phyloP scores from a whole-genome alignment of 2,329 filamentous ascomycete genomes.

The Sclerotinia glacialis region DNA sequence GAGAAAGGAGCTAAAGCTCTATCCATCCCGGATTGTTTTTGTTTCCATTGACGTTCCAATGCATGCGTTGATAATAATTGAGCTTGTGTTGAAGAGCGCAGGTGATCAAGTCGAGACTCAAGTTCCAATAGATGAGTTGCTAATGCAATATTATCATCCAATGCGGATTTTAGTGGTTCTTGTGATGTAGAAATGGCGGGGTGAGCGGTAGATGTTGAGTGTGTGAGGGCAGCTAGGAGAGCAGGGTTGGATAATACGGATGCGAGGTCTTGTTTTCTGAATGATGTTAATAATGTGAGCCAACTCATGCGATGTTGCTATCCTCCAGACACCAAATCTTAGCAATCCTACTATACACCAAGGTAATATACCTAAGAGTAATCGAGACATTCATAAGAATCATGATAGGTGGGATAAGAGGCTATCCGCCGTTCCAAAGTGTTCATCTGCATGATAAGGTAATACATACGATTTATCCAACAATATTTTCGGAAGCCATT shows the following conservation, averaged over 20 bases:
- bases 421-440: background rate
- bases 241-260: slow-evolving; percentile 61
- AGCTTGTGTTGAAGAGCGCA: slow-evolving; percentile 71
- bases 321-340: background rate
- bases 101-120: slow-evolving; percentile 55
- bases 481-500: slow-evolving; percentile 75
- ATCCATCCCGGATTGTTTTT: slow-evolving; percentile 88
- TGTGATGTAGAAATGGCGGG: slow-evolving; percentile 67
- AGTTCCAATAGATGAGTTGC: slow-evolving; percentile 60
- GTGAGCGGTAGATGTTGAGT: slow-evolving; percentile 65
- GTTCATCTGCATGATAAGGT: background rate
- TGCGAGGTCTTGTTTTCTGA: slow-evolving; percentile 74
- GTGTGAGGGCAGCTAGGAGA: slow-evolving; percentile 72
- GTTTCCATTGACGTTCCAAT: slow-evolving; percentile 86
- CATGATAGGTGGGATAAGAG: slow-evolving; percentile 14
- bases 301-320: background rate
- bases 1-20: slow-evolving; percentile 79
- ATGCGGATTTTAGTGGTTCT: slow-evolving; percentile 59
- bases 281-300: slow-evolving; percentile 28
- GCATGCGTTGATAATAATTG: slow-evolving; percentile 80
- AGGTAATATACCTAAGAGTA: background rate
- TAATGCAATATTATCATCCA: slow-evolving; percentile 70
- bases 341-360: background rate
- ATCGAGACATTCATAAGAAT: background rate
- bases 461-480: slow-evolving; percentile 76